A percentile compares a stretch with the other conserved stretches of the same genome.
These are phyloP conservation scores for Plasmopara muralis DNA, from an alignment of 352 stramenopile species.

Conservation along the genomic window DNA sequence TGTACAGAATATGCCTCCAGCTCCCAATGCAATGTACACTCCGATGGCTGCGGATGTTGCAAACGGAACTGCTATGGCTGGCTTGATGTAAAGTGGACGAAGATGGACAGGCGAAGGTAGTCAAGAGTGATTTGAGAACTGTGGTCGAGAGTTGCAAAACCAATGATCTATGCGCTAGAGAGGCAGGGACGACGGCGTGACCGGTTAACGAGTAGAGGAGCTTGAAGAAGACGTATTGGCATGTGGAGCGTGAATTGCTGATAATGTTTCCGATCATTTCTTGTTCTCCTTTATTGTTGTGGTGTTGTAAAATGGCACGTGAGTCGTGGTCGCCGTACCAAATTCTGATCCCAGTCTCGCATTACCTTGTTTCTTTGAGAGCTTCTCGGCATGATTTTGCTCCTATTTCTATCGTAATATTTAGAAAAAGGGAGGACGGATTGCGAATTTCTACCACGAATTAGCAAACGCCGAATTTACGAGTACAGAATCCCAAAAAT, in stretches of 20 bases:
- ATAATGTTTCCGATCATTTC: slow-evolving; percentile 26
- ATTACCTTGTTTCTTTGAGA: too few relatives aligned
- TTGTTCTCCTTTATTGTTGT: slow-evolving; percentile 11
- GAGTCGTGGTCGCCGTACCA: slow-evolving; percentile 15
- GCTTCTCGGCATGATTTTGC: too few relatives aligned
- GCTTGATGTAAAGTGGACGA: slow-evolving; percentile 39
- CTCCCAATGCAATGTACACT: slow-evolving; percentile 50
- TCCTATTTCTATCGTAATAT: too few relatives aligned
- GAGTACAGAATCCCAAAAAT: too few relatives aligned
- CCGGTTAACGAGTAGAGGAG: slow-evolving; percentile 6
- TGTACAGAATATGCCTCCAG: slow-evolving; percentile 60
- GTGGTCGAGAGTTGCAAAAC: slow-evolving; percentile 5
- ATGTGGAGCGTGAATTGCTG: slow-evolving; percentile 23
- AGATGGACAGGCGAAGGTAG: background rate
- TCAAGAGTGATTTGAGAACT: slow-evolving; percentile 6
- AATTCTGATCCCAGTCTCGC: too few relatives aligned
- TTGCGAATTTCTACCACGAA: too few relatives aligned
- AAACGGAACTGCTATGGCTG: slow-evolving; percentile 71
- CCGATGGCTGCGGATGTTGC: slow-evolving; percentile 59
- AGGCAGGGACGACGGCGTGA: slow-evolving; percentile 17
- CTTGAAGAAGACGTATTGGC: slow-evolving; percentile 24
- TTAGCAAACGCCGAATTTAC: too few relatives aligned
- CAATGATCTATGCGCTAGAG: slow-evolving; percentile 1
- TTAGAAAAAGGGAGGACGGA: too few relatives aligned
- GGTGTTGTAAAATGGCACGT: slow-evolving; percentile 18